Conservation (phyloP, 306 rosid species). For the Senna siamea region DNA sequence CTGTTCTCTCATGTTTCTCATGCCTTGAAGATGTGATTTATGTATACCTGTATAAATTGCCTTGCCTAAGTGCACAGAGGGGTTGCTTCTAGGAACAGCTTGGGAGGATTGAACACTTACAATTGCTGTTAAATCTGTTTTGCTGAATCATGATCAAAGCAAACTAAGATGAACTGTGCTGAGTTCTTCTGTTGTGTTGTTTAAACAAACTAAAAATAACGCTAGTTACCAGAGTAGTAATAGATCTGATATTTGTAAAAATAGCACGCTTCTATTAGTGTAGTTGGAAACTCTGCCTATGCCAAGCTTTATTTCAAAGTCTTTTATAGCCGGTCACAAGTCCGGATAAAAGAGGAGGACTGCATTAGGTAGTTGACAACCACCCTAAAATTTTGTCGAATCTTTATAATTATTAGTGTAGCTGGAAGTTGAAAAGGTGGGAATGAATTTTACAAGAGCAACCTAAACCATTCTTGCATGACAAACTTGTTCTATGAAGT, state of each 20-base stretch:
- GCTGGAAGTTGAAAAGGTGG: background rate
- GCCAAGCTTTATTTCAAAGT: no score
- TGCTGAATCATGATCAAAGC: background rate
- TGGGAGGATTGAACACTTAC: constrained; percentile 14
- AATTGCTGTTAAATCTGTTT: constrained; percentile 8
- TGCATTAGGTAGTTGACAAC: no score
- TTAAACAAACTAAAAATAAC: constrained; percentile 4
- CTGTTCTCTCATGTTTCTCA: constrained; percentile 8
- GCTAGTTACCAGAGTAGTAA: constrained; percentile 12
- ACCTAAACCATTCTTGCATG: background rate
- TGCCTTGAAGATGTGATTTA: constrained; percentile 4
- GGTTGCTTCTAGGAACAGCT: background rate
- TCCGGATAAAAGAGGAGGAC: no score
- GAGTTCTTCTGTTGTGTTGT: constrained; percentile 14
- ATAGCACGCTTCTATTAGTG: constrained; percentile 18
- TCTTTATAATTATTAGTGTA: no score
- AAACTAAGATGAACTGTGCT: constrained; percentile 5
- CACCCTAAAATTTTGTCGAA: no score
- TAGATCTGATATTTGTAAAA: constrained; percentile 17
- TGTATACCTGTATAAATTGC: constrained; percentile 6
- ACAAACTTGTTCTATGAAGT: constrained; percentile 25
- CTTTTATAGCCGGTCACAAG: no score
- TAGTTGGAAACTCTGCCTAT: background rate
- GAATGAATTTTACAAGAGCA: constrained; percentile 22
- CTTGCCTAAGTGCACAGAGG: constrained; percentile 16